Evolutionary conservation across 192 early-diverging fungal genomes (phyloP).

Genomic region (Dimargaris xerosporica): DNA sequence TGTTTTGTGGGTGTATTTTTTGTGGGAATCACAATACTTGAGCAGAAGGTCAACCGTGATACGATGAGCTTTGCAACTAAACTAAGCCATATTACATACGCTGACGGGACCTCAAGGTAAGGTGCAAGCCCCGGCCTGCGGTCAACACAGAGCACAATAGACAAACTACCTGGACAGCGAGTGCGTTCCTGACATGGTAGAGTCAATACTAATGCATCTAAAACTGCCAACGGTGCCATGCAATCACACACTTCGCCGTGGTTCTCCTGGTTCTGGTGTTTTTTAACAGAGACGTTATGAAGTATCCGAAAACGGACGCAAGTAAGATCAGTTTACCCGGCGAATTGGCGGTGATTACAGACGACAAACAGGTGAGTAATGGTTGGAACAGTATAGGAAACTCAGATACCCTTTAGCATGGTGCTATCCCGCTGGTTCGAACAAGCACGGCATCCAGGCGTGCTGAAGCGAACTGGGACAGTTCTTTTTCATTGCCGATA

Average conservation of each 20-base stretch:
- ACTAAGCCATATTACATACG: conserved; percentile 48
- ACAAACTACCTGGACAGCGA: too few species aligned
- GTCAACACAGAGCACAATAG: too few species aligned
- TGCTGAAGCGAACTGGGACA: not conserved
- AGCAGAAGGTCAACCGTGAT: conserved; percentile 57
- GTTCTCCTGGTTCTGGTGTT: too few species aligned
- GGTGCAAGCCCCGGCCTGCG: too few species aligned
- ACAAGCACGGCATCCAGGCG: not conserved
- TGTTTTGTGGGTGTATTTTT: too few species aligned
- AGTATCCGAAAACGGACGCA: conserved; percentile 58
- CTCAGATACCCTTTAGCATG: not conserved
- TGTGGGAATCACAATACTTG: too few species aligned
- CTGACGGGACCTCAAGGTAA: conserved; percentile 30
- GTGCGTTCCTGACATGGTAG: too few species aligned
- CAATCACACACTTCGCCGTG: too few species aligned
- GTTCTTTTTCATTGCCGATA: conserved; percentile 4
- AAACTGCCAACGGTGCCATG: too few species aligned
- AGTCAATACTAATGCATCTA: too few species aligned
- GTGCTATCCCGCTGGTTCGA: not conserved
- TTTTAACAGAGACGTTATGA: conserved; percentile 59
- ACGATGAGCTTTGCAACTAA: conserved; percentile 79
- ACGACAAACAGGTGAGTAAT: conserved; percentile 21
- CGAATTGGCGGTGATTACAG: conserved; percentile 29
- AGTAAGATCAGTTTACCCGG: conserved; percentile 69
- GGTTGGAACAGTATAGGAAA: not conserved